phyloP scores from a whole-genome alignment of 1,139 yeast species.

The Torulaspora pretoriensis region DNA sequence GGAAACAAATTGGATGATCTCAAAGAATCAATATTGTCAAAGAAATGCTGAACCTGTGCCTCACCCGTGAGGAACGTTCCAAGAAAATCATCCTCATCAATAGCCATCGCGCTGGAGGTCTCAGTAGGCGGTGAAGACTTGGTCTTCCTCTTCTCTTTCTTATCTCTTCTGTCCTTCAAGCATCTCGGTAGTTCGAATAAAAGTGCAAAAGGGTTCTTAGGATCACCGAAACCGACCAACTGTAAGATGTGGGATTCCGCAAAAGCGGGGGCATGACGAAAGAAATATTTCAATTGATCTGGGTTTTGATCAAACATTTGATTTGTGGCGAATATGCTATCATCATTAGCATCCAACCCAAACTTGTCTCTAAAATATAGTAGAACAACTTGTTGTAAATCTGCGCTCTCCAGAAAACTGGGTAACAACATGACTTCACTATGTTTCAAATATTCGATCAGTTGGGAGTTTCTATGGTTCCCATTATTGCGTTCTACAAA shows the following conservation, averaged over 20 bases:
- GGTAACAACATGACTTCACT: constrained; percentile 38
- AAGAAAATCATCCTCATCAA: constrained; percentile 9
- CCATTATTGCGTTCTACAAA: constrained; percentile 40
- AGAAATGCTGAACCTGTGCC: constrained; percentile 40
- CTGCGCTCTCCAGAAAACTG: constrained; percentile 45
- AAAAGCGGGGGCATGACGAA: constrained; percentile 67
- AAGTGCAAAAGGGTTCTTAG: constrained; percentile 69
- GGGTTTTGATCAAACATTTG: constrained; percentile 45
- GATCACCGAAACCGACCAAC: constrained; percentile 70
- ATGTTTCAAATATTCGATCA: constrained; percentile 37
- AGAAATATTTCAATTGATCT: constrained; percentile 68
- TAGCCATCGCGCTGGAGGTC: constrained; percentile 12
- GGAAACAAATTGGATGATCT: constrained; percentile 27
- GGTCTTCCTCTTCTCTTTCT: constrained; percentile 61
- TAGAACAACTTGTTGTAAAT: constrained; percentile 61
- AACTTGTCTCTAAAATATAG: constrained; percentile 61
- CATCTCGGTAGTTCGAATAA: constrained; percentile 67
- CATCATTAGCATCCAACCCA: constrained; percentile 64
- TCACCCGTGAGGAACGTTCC: constrained; percentile 11
- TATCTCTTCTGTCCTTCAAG: constrained; percentile 63
- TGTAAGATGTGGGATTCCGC: constrained; percentile 73
- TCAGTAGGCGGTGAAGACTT: constrained; percentile 21
- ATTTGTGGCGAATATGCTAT: constrained; percentile 52
- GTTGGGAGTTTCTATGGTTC: constrained; percentile 30
- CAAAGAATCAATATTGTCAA: constrained; percentile 32